phyloP scores from a whole-genome alignment of 148 eudicot genomes.

The Silene latifolia region DNA sequence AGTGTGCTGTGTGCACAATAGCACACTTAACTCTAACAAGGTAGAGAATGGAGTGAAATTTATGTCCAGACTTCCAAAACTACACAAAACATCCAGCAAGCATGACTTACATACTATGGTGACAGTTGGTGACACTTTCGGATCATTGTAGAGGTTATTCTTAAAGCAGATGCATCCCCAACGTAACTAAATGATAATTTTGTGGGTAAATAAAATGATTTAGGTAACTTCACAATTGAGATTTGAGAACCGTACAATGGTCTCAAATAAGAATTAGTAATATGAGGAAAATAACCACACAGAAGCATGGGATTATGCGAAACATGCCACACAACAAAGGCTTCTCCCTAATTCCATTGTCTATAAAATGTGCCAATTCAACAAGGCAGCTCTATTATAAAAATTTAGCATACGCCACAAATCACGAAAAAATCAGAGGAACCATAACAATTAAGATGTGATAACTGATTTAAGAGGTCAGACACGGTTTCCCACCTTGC shows the following conservation, averaged over 20 bases:
- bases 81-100: too few species aligned
- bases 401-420: background rate
- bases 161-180: background rate
- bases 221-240: background rate
- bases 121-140: background rate
- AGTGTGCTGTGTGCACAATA: too few species aligned
- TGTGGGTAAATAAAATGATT: background rate
- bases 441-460: background rate
- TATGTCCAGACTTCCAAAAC: too few species aligned
- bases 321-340: too few species aligned
- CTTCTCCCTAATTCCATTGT: too few species aligned
- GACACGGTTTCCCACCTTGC: constrained; percentile 52
- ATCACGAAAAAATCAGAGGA: background rate
- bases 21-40: too few species aligned
- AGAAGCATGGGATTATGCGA: too few species aligned
- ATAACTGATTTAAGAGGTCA: background rate
- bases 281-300: too few species aligned
- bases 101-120: background rate
- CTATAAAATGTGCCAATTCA: background rate
- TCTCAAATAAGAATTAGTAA: too few species aligned
- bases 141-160: background rate
- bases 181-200: too few species aligned
- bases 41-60: too few species aligned
- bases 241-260: background rate
- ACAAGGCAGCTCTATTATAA: background rate